Conservation (phyloP, 129 eudicot species). For the Pseudognaphalium luteoalbum region DNA sequence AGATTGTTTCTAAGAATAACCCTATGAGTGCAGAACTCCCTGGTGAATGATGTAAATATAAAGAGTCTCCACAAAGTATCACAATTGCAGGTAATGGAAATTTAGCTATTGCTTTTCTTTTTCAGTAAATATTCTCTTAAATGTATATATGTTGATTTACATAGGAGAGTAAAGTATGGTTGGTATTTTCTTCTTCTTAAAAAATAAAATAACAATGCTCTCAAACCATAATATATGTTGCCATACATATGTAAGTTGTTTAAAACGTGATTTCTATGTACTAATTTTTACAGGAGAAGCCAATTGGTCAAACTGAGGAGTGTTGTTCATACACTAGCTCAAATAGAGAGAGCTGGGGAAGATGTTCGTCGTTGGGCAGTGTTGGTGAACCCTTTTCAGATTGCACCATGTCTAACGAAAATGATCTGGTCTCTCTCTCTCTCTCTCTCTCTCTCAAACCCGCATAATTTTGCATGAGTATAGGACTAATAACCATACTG, state of each 20-base stretch:
- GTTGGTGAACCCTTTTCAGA: conserved; percentile 62
- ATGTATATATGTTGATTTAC: conserved; percentile 5
- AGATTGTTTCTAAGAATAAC: conserved; percentile 5
- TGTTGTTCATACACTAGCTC: conserved; percentile 87
- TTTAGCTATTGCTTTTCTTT: conserved; percentile 17
- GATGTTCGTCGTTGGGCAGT: conserved; percentile 94
- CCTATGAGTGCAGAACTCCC: conserved; percentile 41
- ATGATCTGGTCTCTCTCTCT: conserved; percentile 51
- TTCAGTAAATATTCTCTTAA: conserved; percentile 6
- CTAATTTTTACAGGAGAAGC: conserved; percentile 55
- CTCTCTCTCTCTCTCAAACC: not conserved
- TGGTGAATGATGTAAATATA: conserved; percentile 38
- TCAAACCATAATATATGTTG: not conserved
- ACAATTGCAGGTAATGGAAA: conserved; percentile 46
- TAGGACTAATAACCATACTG: not conserved
- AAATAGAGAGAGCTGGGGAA: conserved; percentile 91
- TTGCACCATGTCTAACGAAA: conserved; percentile 35
- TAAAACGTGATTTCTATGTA: not conserved
- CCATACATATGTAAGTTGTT: conserved; percentile 8
- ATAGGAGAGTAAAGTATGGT: not conserved
- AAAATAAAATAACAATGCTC: not conserved
- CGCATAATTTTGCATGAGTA: not conserved
- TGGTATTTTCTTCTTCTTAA: not conserved
- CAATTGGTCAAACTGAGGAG: conserved; percentile 55
- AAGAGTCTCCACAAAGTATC: conserved; percentile 32